Conservation (phyloP, 164 flowering plant genomes). For the Chimonanthus praecox region DNA sequence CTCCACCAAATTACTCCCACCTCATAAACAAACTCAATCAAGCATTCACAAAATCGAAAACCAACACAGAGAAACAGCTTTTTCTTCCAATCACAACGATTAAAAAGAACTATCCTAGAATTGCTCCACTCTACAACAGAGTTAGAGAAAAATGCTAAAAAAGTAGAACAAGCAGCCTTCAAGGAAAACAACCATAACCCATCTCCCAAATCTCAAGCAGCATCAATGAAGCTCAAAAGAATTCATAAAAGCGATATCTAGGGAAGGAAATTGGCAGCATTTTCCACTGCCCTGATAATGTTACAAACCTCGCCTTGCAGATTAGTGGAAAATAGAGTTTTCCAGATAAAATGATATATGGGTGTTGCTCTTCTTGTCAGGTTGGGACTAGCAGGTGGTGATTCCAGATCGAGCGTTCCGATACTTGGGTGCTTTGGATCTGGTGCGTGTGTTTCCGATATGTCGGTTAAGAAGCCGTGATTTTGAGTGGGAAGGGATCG, state of each 20-base stretch:
- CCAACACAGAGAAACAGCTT: conserved; percentile 4
- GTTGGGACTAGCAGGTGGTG: not conserved
- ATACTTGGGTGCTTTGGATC: not conserved
- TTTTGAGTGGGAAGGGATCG: not conserved
- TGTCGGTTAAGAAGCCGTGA: not conserved
- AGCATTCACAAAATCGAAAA: not conserved
- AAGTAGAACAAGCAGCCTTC: not conserved
- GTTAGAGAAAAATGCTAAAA: not conserved
- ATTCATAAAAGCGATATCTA: too few relatives aligned
- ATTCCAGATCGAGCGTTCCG: not conserved
- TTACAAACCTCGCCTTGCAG: not conserved
- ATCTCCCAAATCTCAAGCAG: conserved; percentile 4
- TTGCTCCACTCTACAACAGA: not conserved
- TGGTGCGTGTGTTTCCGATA: not conserved
- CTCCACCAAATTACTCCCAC: not conserved
- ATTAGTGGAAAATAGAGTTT: not conserved
- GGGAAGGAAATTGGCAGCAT: not conserved
- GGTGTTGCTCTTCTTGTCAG: not conserved
- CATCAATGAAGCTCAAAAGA: not conserved
- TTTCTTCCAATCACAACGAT: not conserved
- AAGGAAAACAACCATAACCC: conserved; percentile 5
- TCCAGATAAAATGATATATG: not conserved
- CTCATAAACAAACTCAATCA: not conserved
- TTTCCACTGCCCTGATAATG: not conserved
- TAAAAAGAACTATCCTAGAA: not conserved